Evolutionary conservation across 768 basidiomycete species (phyloP), one percentile per base, ranked within the genome.

Genomic region (Boletus tylopilopsis): DNA sequence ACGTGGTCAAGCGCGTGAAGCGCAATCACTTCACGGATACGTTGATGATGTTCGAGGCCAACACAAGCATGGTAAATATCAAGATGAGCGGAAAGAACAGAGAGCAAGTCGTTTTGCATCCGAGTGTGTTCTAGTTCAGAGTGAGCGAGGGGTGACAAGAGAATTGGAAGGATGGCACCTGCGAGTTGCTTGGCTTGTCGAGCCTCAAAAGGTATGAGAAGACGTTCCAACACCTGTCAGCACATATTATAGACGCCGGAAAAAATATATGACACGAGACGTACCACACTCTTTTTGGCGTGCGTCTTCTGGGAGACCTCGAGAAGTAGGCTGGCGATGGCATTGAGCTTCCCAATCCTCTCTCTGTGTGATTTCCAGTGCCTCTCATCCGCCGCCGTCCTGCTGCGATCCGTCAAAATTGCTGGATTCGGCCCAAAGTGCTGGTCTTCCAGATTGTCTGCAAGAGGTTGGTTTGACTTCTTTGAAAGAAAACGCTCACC

Each of bases 1-100:
- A 94, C 77, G 70, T 99, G 96, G 60, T 96, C 92, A 45, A 97
- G 66, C 3, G 81, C 80, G 66, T 98, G 94, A 5, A 95, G 68
- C 3, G 89, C 73, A 4, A 85, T 76, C 1, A 81, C 82, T 63
- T 92, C 84, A 34, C 90, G 78, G 16, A 81, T 73, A 18, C 67
- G 66, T 60, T 78, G 77, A 47, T 84, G 80, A n/a, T 79, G 72
- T 13, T 87, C 84, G 42, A 85, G 71, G n/a, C 80, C 69, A 30
- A 82, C 73, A 7, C 80, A 78, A 19, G 92, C 76, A 24, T 89
- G 61, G 61, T 88, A 90, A 18, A 97, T 59, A 62, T 99, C 95
- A 54, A 81, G 75, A 50, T 92, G 76, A 1, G 82, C 76, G 29
- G 78, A 82, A 24, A 89, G 70, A 4, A 75, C 66, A 6, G 82